Conservation (phyloP, 192 early-diverging fungal species). For the Geosiphon pyriformis region DNA sequence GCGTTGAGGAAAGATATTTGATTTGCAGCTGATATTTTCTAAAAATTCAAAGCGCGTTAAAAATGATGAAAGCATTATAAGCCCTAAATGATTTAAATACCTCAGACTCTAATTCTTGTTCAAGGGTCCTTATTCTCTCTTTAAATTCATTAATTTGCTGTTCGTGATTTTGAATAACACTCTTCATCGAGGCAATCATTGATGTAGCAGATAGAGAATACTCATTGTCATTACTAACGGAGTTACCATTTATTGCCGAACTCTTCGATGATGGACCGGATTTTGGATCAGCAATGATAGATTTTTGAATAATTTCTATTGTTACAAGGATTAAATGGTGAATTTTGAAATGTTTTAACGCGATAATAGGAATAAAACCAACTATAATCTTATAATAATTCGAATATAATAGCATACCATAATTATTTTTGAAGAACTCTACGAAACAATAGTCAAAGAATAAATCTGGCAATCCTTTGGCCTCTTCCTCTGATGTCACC, state of each 20-base stretch:
- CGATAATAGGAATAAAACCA: conserved; percentile 26
- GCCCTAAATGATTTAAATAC: too few species aligned
- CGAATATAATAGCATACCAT: too few species aligned
- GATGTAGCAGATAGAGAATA: conserved; percentile 24
- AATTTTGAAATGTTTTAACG: neutral
- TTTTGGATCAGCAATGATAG: conserved; percentile 36
- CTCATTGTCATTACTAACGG: conserved; percentile 19
- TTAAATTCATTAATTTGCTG: conserved; percentile 17
- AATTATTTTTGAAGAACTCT: conserved; percentile 76
- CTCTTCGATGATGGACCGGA: neutral
- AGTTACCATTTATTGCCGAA: conserved; percentile 12
- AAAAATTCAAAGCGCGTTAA: neutral
- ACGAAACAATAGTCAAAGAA: conserved; percentile 82
- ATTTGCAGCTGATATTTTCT: conserved; percentile 26
- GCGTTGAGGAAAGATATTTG: conserved; percentile 17
- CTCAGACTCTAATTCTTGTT: conserved; percentile 8
- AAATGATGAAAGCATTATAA: too few species aligned
- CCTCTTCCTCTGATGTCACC: conserved; percentile 57
- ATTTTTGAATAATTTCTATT: conserved; percentile 38
- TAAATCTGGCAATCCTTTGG: conserved; percentile 57
- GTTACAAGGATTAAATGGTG: conserved; percentile 16
- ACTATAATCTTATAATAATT: conserved; percentile 32
- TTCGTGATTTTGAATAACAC: conserved; percentile 23
- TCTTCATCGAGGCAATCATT: conserved; percentile 7
- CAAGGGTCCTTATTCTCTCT: conserved; percentile 13